Evolutionary conservation across 257 asterid genomes (phyloP), one percentile per base, ranked within the genome.

Genomic region (Solanum rostratum): DNA sequence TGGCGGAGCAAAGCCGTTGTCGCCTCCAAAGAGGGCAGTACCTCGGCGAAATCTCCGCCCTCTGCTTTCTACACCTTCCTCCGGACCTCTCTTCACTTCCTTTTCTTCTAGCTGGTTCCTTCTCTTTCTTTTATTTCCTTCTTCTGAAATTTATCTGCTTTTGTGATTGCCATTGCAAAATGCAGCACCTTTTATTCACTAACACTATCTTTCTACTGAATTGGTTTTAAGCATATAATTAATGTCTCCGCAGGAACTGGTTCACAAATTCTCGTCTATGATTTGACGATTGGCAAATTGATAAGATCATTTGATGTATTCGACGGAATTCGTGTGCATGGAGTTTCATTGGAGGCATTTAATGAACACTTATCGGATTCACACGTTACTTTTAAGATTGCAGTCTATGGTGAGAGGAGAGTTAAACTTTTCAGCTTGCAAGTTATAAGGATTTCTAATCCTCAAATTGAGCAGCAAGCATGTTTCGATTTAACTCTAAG

Each of bases 291-390:
- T 37, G 95, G 94, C 60, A 80, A 86, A 37, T 78, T 87, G 49
- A 68, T 92, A 63, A 88, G 55, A 63, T 92, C 97, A 83, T 90
- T 95, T 84, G 91, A 92, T 88, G 98, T 93, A 18, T 93, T 96
- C 70, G 90, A 96, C 20, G 99, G 99, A 73, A 91, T 92, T 85
- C 98, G 99, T 33, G 98, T 96, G 83, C 99, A 95, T 87, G 99
- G 99, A 16, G 90, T 95, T 78, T 73, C 95, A 41, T 85, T 91
- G 90, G 87, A 87, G 79, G 53, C 85, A 74, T 86, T 62, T 80
- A 86, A 85, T 87, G 41, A 85, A 76, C 88, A 69, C 54, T 81
- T 78, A 55, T 45, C 84, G 22, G 87, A 53, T 30, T 7, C 91
- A 50, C 69, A 73, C 79, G 54, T 81, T 85, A 53, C 86, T 53